Evolutionary conservation across 306 rosid species (phyloP), one percentile per base, ranked within the genome.

Genomic region (Urtica urens): DNA sequence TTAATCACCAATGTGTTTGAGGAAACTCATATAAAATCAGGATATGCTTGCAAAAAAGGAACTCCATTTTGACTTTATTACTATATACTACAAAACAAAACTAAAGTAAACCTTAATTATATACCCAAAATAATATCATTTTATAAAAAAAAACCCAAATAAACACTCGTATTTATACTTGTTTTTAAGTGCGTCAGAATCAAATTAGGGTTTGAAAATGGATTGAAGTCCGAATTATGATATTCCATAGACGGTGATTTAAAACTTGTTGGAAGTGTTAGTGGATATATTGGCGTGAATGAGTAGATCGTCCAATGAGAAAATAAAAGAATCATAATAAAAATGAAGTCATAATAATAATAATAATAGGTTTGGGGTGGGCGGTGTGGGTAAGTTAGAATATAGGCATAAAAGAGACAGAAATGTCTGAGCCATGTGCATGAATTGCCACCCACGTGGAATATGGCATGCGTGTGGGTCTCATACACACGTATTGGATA

Each of bases 401-500:
- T n/a, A 29, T 28, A 28, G 10, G 4, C 10, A n/a, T 9, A 20
- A 3, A 67, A 49, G 34, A 65, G 62, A 44, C 26, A 13, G 41
- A 51, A 35, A 64, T 46, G 64, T 35, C 20, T 27, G 57, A 49
- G 58, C 81, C 94, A 83, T 83, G 94, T 83, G 94, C 72, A 64
- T 35, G 46, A 68, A 66, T 69, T 69, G 74, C 77, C 51, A 43
- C 78, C 86, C 86, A 83, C 81, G 75, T 74, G 73, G 78, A 68
- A 69, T 61, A 71, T 66, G 85, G 67, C 71, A 57, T 69, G 75
- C 79, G 75, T 78, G 82, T 78, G 92, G 92, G 85, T 68, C 79
- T 71, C 54, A 52, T 42, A n/a, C n/a, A n/a, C n/a, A n/a, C n/a
- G n/a, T n/a, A n/a, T 47, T 62, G 33, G 33, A 28, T 4, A 4